Evolutionary conservation across 495 filamentous ascomycete species (phyloP).

Genomic region (Bombardia bombarda): DNA sequence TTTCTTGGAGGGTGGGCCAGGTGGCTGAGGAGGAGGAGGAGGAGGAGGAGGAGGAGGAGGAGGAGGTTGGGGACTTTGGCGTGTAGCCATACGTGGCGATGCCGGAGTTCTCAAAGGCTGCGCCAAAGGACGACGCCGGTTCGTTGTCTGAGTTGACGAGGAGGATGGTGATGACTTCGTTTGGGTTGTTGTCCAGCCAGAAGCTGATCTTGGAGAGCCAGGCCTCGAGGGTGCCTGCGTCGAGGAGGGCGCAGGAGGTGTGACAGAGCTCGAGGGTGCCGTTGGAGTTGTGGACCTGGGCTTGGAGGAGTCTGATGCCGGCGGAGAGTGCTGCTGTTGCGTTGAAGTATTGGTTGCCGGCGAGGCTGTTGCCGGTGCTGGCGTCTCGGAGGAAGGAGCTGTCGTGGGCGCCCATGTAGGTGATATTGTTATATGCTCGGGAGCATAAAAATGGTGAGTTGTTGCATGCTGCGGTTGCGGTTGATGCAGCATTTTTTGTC

Average conservation of each 20-base stretch:
- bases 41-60: slow-evolving; percentile 53
- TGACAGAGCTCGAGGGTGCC: slow-evolving; percentile 57
- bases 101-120: slow-evolving; percentile 45
- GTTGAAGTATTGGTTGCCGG: slow-evolving; percentile 61
- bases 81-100: slow-evolving; percentile 52
- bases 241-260: slow-evolving; percentile 53
- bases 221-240: slow-evolving; percentile 50
- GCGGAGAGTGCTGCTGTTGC: slow-evolving; percentile 57
- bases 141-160: slow-evolving; percentile 59
- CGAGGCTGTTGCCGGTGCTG: slow-evolving; percentile 42
- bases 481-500: no score
- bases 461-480: slow-evolving; percentile 47
- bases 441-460: slow-evolving; percentile 55
- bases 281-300: slow-evolving; percentile 52
- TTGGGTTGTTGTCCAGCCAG: slow-evolving; percentile 58
- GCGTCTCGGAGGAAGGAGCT: slow-evolving; percentile 53
- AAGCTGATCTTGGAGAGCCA: slow-evolving; percentile 51
- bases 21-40: slow-evolving; percentile 33
- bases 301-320: slow-evolving; percentile 63
- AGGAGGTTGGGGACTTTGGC: slow-evolving; percentile 37
- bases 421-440: slow-evolving; percentile 56
- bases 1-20: slow-evolving; percentile 57
- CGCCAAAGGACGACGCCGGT: slow-evolving; percentile 39
- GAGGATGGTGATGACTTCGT: slow-evolving; percentile 63
- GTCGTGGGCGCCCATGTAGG: slow-evolving; percentile 64